Evolutionary conservation across 495 filamentous ascomycete species (phyloP).

Genomic region (Penicillium cataractarum): DNA sequence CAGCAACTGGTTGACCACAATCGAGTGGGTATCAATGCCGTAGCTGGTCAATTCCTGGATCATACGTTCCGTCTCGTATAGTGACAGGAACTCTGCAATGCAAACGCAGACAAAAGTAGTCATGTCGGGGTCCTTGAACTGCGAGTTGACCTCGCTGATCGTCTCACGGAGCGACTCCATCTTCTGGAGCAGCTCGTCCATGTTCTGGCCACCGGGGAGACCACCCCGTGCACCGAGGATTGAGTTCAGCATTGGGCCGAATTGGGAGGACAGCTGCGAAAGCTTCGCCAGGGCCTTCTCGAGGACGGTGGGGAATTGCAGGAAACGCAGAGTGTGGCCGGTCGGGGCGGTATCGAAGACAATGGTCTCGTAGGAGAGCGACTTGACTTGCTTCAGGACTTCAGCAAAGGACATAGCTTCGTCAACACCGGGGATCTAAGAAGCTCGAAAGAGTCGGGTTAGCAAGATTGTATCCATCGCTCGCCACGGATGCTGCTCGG

Average conservation of each 20-base stretch:
- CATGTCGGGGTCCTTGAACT: constrained; percentile 95
- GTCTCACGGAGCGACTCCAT: constrained; percentile 91
- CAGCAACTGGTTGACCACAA: constrained; percentile 97
- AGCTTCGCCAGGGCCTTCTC: constrained; percentile 98
- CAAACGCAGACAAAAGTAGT: constrained; percentile 99
- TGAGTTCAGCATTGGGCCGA: constrained; percentile 93
- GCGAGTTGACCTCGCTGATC: constrained; percentile 92
- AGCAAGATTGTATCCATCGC: neutral
- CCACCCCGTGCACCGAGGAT: constrained; percentile 82
- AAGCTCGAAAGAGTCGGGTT: neutral
- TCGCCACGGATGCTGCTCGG: too few species aligned
- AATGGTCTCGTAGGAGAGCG: constrained; percentile 97
- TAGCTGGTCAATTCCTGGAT: constrained; percentile 96
- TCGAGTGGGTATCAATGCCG: constrained; percentile 92
- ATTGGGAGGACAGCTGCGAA: constrained; percentile 89
- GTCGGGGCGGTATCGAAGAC: constrained; percentile 99
- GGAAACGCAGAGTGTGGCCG: constrained; percentile 98
- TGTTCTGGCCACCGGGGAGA: constrained; percentile 86
- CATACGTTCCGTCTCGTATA: constrained; percentile 99
- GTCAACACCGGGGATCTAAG: constrained; percentile 94
- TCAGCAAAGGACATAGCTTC: constrained; percentile 99
- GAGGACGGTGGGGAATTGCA: constrained; percentile 97
- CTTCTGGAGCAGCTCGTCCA: constrained; percentile 89
- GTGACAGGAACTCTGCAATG: constrained; percentile 94
- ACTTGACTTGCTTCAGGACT: constrained; percentile 98